Base-by-base conservation (phyloP, 345 rosid species). In the Barbarea vulgaris region DNA sequence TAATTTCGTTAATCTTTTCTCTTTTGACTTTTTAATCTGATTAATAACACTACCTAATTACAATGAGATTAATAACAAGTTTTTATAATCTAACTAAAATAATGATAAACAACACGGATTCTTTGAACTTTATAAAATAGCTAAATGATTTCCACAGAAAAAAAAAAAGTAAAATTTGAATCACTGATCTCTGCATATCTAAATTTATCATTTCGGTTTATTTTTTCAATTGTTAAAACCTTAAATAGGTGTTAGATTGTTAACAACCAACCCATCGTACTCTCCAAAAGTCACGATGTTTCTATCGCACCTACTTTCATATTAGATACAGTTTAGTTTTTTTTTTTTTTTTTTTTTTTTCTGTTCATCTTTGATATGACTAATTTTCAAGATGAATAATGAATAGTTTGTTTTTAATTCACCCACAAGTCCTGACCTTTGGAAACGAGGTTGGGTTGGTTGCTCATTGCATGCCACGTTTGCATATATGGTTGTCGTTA, bases 401-500 rank as follows among this genome's bases (percentile, higher is more conserved):
- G n/a, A n/a, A n/a, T n/a, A n/a, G n/a, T n/a, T n/a, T n/a, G n/a
- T n/a, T n/a, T n/a, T n/a, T n/a, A n/a, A n/a, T n/a, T 1, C 37
- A 50, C 19, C 30, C 69, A 37, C 51, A 37, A 51, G 36, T 24
- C 41, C 27, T 52, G 63, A 22, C 52, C 5, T 55, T 39, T 55
- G 53, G 54, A 17, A 24, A 50, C 5, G 62, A 4, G 22, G 13
- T 62, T 52, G 25, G 56, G 77, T 27, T 63, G 41, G 24, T 55
- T 46, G 72, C 77, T 56, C 13, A 55, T 55, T 55, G 13, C 57
- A 30, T 55, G 58, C 15, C 72, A 65, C 51, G 66, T 37, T 28
- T 22, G 25, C 47, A 17, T 12, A 14, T 5, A 41, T 41, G n/a
- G 44, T 39, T 13, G 44, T 24, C n/a, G 28, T 39, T 13, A 10